Conservation (phyloP, 2,329 filamentous ascomycete species). For the Coniochaeta sp. region DNA sequence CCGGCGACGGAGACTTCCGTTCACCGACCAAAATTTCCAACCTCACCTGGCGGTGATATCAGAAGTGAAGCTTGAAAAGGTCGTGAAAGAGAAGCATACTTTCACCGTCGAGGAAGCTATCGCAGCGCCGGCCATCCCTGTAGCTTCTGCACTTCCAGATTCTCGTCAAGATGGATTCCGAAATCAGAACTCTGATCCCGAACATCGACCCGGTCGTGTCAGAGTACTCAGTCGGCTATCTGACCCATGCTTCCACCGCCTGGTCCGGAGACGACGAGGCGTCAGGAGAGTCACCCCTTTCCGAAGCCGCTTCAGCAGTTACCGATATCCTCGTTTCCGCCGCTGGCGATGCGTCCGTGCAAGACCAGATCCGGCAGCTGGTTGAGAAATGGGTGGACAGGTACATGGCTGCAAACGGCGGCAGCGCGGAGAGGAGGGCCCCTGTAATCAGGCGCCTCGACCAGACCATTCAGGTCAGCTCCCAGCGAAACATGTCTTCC, state of each 20-base stretch:
- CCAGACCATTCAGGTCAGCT: slow-evolving; percentile 89
- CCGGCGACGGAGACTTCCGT: background rate
- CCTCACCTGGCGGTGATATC: background rate
- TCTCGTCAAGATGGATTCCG: slow-evolving; percentile 66
- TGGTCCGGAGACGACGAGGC: slow-evolving; percentile 67
- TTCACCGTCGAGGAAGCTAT: background rate
- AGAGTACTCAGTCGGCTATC: slow-evolving; percentile 89
- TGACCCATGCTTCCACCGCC: slow-evolving; percentile 83
- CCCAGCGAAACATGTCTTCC: slow-evolving; percentile 92
- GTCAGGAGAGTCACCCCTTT: slow-evolving; percentile 64
- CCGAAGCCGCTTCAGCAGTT: slow-evolving; percentile 75
- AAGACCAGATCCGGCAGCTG: slow-evolving; percentile 71
- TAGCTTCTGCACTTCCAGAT: background rate
- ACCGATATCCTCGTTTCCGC: slow-evolving; percentile 88
- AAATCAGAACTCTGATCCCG: slow-evolving; percentile 77
- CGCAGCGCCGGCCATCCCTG: background rate
- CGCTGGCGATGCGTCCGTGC: slow-evolving; percentile 73
- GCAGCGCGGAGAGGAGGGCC: slow-evolving; percentile 58
- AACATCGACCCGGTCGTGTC: slow-evolving; percentile 83
- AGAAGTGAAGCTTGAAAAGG: background rate
- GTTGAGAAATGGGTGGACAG: slow-evolving; percentile 85
- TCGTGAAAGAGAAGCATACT: background rate
- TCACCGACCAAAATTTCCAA: background rate
- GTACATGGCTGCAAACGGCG: slow-evolving; percentile 67
- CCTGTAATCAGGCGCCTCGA: slow-evolving; percentile 79